A percentile compares a stretch with the other conserved stretches of the same genome.
Evolutionary conservation across 352 stramenopile genomes (phyloP).

Genomic region (Thraustotheca clavata): DNA sequence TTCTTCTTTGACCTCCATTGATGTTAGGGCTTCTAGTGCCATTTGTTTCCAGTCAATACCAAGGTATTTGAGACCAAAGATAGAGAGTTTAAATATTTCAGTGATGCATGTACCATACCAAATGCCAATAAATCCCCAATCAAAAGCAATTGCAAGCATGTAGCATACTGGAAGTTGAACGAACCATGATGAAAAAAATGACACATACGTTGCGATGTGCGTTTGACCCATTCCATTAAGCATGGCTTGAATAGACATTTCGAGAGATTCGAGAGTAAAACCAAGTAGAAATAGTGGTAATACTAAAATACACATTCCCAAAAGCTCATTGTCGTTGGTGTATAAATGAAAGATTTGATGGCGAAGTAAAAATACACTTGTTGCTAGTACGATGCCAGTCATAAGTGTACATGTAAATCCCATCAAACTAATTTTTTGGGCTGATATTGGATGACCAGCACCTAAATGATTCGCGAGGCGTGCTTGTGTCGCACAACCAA

Average conservation of each 20-base stretch:
- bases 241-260: slow-evolving; percentile 40
- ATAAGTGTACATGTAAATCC: slow-evolving; percentile 32
- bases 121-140: slow-evolving; percentile 37
- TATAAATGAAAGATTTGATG: slow-evolving; percentile 45
- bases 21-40: slow-evolving; percentile 30
- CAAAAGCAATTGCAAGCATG: slow-evolving; percentile 36
- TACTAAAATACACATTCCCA: slow-evolving; percentile 44
- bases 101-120: slow-evolving; percentile 47
- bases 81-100: slow-evolving; percentile 35
- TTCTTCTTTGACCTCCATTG: slow-evolving; percentile 35
- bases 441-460: slow-evolving; percentile 50
- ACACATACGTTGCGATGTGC: slow-evolving; percentile 39
- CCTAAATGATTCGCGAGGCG: slow-evolving; percentile 69
- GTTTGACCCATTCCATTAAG: slow-evolving; percentile 50
- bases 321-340: slow-evolving; percentile 39
- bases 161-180: slow-evolving; percentile 51
- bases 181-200: slow-evolving; percentile 45
- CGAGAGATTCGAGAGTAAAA: slow-evolving; percentile 50
- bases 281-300: slow-evolving; percentile 46
- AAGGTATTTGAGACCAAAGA: slow-evolving; percentile 33
- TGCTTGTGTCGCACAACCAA: slow-evolving; percentile 43
- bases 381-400: slow-evolving; percentile 8
- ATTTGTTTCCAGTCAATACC: slow-evolving; percentile 38
- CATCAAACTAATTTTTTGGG: slow-evolving; percentile 46
- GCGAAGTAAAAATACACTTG: neutral